Base-by-base conservation (phyloP, 495 filamentous ascomycete species). In the Daldinia concentrica region DNA sequence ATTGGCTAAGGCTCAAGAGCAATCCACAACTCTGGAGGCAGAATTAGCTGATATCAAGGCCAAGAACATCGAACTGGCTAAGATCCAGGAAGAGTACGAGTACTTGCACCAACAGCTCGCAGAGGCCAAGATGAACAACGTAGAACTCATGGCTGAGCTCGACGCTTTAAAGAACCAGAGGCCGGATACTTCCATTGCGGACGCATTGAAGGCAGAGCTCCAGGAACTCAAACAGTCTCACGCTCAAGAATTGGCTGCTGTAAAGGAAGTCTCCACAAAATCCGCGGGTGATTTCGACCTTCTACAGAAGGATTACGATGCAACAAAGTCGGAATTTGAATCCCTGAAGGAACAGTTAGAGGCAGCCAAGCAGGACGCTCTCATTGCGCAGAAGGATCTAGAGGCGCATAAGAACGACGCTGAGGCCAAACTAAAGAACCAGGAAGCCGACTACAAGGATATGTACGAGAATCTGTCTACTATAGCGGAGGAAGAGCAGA, bases 61-160 rank as follows among this genome's bases (percentile, higher is more conserved):
- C 27, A 77, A 79, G 19, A 72, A 66, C 19, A 68, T 77, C 52
- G 62, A 76, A 22, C 72, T 85, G 12, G 68, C 65, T 30, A 81
- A 82, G 67, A 55, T 76, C 3, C 76, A 86, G 51, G 74, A 70
- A 7, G 84, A 87, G 39, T 58, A 79, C 27, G 82, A 84, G 54
- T 72, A 76, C 6, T 69, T 87, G 48, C 79, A 79, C 60, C 79
- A 85, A 68, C 75, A 83, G 62, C 82, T 88, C 17, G 85, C 84
- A 3, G 74, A 80, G 43, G 84, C 86, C 64, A 87, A 86, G 76
- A 84, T 85, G 83, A 83, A 82, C 43, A 87, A 85, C 50, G 82
- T 85, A 27, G 81, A 80, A 43, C 82, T 85, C 14, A 83, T 84
- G 76, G 85, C 85, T 9, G 85, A 86, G 61, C 79, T 87, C 24